Base-by-base conservation (phyloP, 169 alveolate species). In the Amoebophrya sp. region DNA sequence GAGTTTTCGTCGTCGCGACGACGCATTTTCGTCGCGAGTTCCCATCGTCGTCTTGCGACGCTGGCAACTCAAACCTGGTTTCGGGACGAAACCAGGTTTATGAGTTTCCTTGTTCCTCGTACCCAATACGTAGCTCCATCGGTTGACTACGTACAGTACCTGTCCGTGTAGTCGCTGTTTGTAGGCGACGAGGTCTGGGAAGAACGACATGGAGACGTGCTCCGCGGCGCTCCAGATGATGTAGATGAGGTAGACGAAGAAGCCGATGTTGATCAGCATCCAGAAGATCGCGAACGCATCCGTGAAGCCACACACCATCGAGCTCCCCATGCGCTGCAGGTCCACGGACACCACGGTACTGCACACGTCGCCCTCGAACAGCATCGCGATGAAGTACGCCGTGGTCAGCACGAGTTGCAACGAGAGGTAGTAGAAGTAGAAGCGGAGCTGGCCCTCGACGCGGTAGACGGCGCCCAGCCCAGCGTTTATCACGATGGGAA, bases 221-320 rank as follows among this genome's bases (percentile, higher is more conserved):
- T 58, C 78, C 78, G 78, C 78, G 34, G 78, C 78, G 78, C 78
- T 58, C 78, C 78, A 58, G 78, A 58, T n/a, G 78, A 58, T 58
- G 78, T 7, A 58, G 7, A 58, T 58, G 78, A 58, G 4, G 34
- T 58, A 58, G 78, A 58, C 34, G 23, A 58, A 58, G 23, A 58
- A 2, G 26, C 78, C 78, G 34, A 58, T 1, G 34, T 58, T n/a
- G 26, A 58, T 58, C 78, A 58, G 78, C 78, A 58, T 58, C 78
- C 78, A 58, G 34, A 58, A 58, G 7, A 58, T 16, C 34, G 78
- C 78, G 78, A 58, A 58, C 78, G 78, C 78, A n/a, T 58, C 78
- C 26, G 78, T 58, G 78, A 58, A 58, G 0, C 78, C 78, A 16
- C 78, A 58, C 26, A 58, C 78, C 34, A 58, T 16, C 7, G 29